These are phyloP conservation scores for Blastobotrys chiropterorum DNA, from an alignment of 805 yeast genomes.

Conservation along the genomic window DNA sequence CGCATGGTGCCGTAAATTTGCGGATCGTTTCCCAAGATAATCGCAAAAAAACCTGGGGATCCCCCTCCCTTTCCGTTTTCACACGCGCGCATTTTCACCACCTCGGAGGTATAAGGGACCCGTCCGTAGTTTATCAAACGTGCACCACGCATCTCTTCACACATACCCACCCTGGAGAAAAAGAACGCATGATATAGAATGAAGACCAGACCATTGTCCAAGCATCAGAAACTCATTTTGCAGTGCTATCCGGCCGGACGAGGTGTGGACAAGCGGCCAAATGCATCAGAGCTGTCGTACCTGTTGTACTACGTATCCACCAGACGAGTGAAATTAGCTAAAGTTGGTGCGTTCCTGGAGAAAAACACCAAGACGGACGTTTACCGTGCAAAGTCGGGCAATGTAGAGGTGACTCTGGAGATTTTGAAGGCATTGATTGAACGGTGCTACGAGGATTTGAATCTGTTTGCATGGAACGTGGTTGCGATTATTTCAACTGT, in stretches of 20 bases:
- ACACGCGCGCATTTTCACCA: background rate
- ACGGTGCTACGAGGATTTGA: constrained; percentile 76
- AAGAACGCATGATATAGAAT: background rate
- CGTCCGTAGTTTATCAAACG: background rate
- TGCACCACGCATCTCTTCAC: background rate
- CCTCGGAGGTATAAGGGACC: background rate
- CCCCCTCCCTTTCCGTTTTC: background rate
- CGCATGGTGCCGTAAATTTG: background rate
- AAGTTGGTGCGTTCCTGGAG: constrained; percentile 66
- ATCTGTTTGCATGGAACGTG: constrained; percentile 68
- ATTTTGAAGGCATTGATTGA: constrained; percentile 64
- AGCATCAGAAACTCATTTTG: constrained; percentile 69
- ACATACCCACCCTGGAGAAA: background rate
- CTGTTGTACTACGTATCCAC: constrained; percentile 86
- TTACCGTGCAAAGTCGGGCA: constrained; percentile 61
- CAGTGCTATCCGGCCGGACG: constrained; percentile 94
- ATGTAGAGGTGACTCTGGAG: constrained; percentile 72
- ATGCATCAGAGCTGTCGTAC: constrained; percentile 84
- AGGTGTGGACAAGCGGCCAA: constrained; percentile 81
- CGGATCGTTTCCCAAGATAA: background rate
- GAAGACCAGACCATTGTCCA: constrained; percentile 39
- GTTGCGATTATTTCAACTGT: constrained; percentile 52
- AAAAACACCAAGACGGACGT: constrained; percentile 58
- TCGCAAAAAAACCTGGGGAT: background rate
- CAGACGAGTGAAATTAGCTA: constrained; percentile 79